These are phyloP conservation scores for Colletotrichum australisinense DNA, from an alignment of 2,329 filamentous ascomycete genomes.

Conservation along the genomic window DNA sequence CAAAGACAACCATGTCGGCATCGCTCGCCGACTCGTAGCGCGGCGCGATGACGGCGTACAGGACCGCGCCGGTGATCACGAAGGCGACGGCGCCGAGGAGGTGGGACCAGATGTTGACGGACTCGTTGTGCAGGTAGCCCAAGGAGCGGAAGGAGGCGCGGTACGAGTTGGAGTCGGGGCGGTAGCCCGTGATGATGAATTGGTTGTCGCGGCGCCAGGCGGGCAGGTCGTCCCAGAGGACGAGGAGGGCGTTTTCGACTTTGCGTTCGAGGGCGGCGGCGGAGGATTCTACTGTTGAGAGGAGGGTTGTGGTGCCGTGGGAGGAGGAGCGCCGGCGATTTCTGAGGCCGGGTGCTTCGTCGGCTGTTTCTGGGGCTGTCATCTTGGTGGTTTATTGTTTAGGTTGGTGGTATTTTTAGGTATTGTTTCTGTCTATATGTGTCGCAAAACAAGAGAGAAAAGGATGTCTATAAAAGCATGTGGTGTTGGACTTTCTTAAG, in stretches of 20 bases:
- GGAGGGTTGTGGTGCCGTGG: constrained; percentile 15
- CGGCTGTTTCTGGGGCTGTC: neutral
- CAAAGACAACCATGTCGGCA: constrained; percentile 78
- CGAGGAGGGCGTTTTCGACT: constrained; percentile 53
- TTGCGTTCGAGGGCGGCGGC: constrained; percentile 48
- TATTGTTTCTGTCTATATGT: neutral
- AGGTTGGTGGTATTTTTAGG: neutral
- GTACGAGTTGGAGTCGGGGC: constrained; percentile 62
- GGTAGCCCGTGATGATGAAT: constrained; percentile 67
- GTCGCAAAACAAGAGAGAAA: neutral
- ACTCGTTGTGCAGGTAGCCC: constrained; percentile 69
- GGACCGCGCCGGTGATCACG: constrained; percentile 58
- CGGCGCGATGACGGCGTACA: constrained; percentile 70
- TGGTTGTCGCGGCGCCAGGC: constrained; percentile 70
- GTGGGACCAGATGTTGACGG: constrained; percentile 73
- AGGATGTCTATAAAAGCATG: neutral
- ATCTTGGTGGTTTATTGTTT: neutral
- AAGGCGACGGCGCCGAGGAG: constrained; percentile 74
- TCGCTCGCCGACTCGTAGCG: constrained; percentile 72
- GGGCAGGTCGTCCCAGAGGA: constrained; percentile 70
- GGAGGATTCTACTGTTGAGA: constrained; percentile 42
- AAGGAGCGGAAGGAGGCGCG: constrained; percentile 57
- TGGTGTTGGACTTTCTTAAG: neutral
- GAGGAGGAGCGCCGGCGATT: neutral
- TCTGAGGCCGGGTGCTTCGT: constrained; percentile 1